Evolutionary conservation across 352 stramenopile genomes (phyloP).

Genomic region (Globisporangium camurandrum): DNA sequence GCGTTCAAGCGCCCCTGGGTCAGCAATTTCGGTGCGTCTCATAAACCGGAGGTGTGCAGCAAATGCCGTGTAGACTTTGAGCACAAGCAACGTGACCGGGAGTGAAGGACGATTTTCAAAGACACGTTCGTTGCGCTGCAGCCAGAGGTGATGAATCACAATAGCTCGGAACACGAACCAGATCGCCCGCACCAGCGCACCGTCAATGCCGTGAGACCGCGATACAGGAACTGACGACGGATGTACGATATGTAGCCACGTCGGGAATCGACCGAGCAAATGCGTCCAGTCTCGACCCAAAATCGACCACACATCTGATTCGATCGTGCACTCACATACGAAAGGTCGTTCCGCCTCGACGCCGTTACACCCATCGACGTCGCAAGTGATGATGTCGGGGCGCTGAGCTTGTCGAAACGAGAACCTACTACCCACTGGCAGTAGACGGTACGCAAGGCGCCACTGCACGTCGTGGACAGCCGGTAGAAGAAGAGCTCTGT

Average conservation of each 20-base stretch:
- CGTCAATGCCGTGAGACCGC: not conserved
- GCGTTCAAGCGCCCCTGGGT: not conserved
- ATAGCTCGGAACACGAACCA: not conserved
- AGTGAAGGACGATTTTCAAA: not conserved
- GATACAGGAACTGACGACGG: not conserved
- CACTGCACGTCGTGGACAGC: not conserved
- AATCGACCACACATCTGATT: not conserved
- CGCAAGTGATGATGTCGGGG: not conserved
- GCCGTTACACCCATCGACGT: not conserved
- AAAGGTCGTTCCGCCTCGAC: not conserved
- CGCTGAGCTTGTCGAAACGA: not conserved
- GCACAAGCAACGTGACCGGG: not conserved
- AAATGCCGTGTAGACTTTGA: conserved; percentile 2
- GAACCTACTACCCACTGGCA: not conserved
- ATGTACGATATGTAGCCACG: not conserved
- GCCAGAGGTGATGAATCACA: not conserved
- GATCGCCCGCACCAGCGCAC: not conserved
- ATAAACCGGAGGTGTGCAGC: not conserved
- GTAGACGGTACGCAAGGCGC: not conserved
- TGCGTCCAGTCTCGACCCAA: not conserved
- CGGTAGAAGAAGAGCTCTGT: not conserved
- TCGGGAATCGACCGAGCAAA: not conserved
- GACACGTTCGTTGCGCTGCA: conserved; percentile 2
- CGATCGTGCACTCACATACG: not conserved
- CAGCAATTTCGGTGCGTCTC: not conserved